Evolutionary conservation across 2,329 filamentous ascomycete species (phyloP).

Genomic region (Aureobasidium namibiae): DNA sequence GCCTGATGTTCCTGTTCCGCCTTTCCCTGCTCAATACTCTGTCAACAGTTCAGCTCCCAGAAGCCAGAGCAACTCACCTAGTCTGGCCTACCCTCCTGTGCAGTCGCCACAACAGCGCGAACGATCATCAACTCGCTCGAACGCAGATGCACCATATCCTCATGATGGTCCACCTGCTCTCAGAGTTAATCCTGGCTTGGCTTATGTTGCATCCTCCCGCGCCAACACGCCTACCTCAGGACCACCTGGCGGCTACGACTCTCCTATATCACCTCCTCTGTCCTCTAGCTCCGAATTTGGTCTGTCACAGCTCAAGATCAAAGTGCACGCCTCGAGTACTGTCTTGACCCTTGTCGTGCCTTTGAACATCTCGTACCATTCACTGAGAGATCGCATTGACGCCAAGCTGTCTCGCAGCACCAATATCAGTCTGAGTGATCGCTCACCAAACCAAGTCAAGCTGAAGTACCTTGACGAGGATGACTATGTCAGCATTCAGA

Average conservation of each 20-base stretch:
- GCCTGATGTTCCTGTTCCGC: constrained; percentile 36
- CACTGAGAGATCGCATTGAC: constrained; percentile 89
- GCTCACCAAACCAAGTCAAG: constrained; percentile 52
- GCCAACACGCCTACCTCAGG: constrained; percentile 1
- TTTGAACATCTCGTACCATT: constrained; percentile 90
- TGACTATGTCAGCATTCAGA: constrained; percentile 87
- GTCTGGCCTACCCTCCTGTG: constrained; percentile 41
- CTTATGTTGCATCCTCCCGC: not conserved
- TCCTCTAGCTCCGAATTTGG: constrained; percentile 16
- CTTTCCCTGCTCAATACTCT: constrained; percentile 41
- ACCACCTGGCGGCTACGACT: not conserved
- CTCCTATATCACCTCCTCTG: constrained; percentile 39
- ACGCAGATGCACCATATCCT: constrained; percentile 24
- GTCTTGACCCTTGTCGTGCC: constrained; percentile 94
- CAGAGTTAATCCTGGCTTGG: constrained; percentile 19
- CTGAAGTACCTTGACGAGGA: constrained; percentile 88
- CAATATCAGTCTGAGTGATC: constrained; percentile 69
- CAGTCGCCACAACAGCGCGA: constrained; percentile 65
- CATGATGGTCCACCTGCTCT: constrained; percentile 42
- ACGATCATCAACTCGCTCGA: constrained; percentile 29
- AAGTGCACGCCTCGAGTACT: constrained; percentile 85
- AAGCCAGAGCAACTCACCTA: constrained; percentile 75
- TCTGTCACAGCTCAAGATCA: constrained; percentile 75
- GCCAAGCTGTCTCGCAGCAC: constrained; percentile 86
- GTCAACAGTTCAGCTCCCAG: constrained; percentile 45